These are phyloP conservation scores for Skeletonema potamos DNA, from an alignment of 108 stramenopile species.

Conservation along the genomic window DNA sequence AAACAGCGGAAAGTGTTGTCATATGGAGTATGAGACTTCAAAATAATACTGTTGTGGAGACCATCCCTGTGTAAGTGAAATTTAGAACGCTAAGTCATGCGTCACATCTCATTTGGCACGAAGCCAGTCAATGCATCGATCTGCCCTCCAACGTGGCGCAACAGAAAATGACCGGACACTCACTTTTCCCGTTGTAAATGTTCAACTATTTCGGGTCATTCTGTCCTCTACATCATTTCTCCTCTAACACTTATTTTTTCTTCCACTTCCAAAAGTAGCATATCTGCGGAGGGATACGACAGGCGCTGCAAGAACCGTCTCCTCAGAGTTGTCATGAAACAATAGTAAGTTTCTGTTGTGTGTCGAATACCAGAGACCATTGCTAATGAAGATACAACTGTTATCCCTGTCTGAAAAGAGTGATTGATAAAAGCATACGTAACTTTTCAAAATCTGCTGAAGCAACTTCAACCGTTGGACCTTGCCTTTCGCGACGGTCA, in stretches of 20 bases:
- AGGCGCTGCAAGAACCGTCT: neutral
- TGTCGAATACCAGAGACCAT: neutral
- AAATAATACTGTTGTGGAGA: neutral
- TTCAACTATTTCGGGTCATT: slow-evolving; percentile 39
- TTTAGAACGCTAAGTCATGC: neutral
- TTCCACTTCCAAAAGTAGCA: neutral
- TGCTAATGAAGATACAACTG: slow-evolving; percentile 30
- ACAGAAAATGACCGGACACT: slow-evolving; percentile 39
- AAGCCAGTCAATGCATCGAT: slow-evolving; percentile 22
- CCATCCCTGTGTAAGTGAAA: neutral
- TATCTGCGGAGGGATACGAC: neutral
- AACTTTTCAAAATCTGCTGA: slow-evolving; percentile 35
- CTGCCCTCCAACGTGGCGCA: slow-evolving; percentile 49
- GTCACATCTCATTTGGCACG: slow-evolving; percentile 53
- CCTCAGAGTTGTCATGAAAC: neutral
- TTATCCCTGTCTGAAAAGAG: slow-evolving; percentile 40
- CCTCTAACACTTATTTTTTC: neutral
- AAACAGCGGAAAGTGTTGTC: slow-evolving; percentile 41
- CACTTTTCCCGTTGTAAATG: slow-evolving; percentile 44
- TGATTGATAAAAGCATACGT: slow-evolving; percentile 35
- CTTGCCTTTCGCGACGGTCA: neutral
- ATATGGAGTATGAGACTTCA: slow-evolving; percentile 3
- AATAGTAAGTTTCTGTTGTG: neutral
- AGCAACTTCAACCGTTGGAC: neutral
- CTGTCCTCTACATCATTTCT: slow-evolving; percentile 26